These are phyloP conservation scores for Colletotrichum agaves DNA, from an alignment of 2,329 filamentous ascomycete species.

Conservation along the genomic window DNA sequence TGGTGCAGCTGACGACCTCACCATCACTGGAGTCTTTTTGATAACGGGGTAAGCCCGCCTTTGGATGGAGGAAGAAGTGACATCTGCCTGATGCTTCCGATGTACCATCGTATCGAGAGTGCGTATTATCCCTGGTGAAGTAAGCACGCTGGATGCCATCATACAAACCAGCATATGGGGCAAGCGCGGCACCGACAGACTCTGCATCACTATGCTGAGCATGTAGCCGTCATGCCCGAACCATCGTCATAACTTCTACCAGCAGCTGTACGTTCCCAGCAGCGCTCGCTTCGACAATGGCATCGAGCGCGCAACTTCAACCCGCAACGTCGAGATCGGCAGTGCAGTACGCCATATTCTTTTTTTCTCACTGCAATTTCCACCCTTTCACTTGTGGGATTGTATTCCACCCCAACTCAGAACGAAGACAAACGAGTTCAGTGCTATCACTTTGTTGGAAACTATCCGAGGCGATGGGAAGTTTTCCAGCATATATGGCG, in stretches of 20 bases:
- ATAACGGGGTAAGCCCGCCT: too few species aligned
- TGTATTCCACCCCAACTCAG: constrained; percentile 6
- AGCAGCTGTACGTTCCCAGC: constrained; percentile 9
- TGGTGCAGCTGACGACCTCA: too few species aligned
- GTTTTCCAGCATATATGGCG: constrained; percentile 12
- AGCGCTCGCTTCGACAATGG: too few species aligned
- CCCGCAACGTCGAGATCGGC: background rate
- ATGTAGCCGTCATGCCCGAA: constrained; percentile 15
- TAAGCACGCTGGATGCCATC: too few species aligned
- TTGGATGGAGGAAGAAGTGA: too few species aligned
- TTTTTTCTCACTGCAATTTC: constrained; percentile 16
- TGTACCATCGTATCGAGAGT: too few species aligned
- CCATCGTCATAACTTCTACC: constrained; percentile 13
- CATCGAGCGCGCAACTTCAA: constrained; percentile 5
- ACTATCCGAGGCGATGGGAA: constrained; percentile 14
- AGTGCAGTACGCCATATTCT: too few species aligned
- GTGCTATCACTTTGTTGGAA: constrained; percentile 10
- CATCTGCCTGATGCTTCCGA: too few species aligned
- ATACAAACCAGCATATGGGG: constrained; percentile 11
- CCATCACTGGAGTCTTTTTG: too few species aligned
- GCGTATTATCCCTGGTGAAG: too few species aligned
- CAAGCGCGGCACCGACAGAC: background rate
- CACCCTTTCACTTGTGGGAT: constrained; percentile 20
- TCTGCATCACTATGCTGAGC: constrained; percentile 16
- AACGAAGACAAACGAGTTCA: background rate